Evolutionary conservation across 345 rosid species (phyloP).

Genomic region (Brassica nigra): DNA sequence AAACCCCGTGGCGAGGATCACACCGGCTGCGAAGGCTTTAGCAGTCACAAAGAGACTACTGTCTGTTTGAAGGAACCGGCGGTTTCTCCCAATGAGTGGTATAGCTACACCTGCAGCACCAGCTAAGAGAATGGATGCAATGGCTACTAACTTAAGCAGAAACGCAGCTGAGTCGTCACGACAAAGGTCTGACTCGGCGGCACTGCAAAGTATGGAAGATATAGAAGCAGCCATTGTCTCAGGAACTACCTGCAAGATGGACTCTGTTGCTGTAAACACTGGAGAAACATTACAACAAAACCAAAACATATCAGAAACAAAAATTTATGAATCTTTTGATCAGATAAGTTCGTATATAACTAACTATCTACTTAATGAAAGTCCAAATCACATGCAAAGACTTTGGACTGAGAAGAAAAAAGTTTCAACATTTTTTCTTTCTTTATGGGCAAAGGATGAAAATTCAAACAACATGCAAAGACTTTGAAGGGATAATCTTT

Average conservation of each 20-base stretch:
- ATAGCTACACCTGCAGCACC: no score
- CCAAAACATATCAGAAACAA: not conserved
- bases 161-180: constrained; percentile 66
- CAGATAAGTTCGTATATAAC: no score
- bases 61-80: no score
- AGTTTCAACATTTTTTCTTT: no score
- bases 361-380: not conserved
- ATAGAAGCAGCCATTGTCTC: constrained; percentile 36
- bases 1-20: no score
- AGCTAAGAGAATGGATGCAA: constrained; percentile 59
- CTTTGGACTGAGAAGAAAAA: no score
- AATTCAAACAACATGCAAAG: not conserved
- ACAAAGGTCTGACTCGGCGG: constrained; percentile 50
- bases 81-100: no score
- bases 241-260: constrained; percentile 37
- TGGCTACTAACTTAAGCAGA: constrained; percentile 66
- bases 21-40: no score
- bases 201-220: constrained; percentile 39
- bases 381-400: no score
- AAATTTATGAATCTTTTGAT: not conserved
- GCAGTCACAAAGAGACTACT: no score
- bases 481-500: not conserved
- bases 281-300: not conserved
- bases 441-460: not conserved
- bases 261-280: constrained; percentile 36